Conservation (phyloP, 768 basidiomycete species). For the Serendipita sp. region DNA sequence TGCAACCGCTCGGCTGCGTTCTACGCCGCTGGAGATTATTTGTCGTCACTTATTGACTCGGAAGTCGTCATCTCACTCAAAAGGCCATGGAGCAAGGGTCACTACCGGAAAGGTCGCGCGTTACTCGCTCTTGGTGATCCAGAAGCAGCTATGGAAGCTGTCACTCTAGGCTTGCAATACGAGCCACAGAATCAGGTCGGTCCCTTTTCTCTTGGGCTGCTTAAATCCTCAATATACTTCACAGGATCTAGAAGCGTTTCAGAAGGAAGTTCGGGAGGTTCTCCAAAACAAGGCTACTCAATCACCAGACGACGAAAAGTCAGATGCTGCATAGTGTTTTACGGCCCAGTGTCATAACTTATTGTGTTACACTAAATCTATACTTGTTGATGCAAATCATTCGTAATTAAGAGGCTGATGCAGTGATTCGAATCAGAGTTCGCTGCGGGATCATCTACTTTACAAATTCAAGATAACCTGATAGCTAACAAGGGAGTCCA, state of each 20-base stretch:
- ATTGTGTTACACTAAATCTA: too few relatives aligned
- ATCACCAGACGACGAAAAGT: background rate
- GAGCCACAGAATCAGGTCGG: slow-evolving; percentile 53
- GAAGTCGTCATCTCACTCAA: slow-evolving; percentile 78
- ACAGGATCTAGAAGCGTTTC: background rate
- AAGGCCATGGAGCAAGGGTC: slow-evolving; percentile 85
- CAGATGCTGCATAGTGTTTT: background rate
- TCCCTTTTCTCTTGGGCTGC: background rate
- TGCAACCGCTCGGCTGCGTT: slow-evolving; percentile 88
- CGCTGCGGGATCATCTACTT: too few relatives aligned
- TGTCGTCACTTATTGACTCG: slow-evolving; percentile 73
- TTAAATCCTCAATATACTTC: background rate
- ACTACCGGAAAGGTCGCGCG: slow-evolving; percentile 88
- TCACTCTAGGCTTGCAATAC: slow-evolving; percentile 70
- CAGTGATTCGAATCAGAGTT: too few relatives aligned
- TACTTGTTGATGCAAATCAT: too few relatives aligned
- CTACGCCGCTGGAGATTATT: slow-evolving; percentile 56
- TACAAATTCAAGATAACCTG: too few relatives aligned
- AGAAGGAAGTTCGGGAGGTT: background rate
- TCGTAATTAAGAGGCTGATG: too few relatives aligned
- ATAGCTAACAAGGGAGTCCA: too few relatives aligned
- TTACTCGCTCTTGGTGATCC: slow-evolving; percentile 52
- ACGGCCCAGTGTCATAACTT: background rate
- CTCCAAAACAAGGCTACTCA: background rate
- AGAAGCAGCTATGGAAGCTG: slow-evolving; percentile 66